These are phyloP conservation scores for Psilocybe tampanensis DNA, from an alignment of 768 basidiomycete genomes.

Conservation along the genomic window DNA sequence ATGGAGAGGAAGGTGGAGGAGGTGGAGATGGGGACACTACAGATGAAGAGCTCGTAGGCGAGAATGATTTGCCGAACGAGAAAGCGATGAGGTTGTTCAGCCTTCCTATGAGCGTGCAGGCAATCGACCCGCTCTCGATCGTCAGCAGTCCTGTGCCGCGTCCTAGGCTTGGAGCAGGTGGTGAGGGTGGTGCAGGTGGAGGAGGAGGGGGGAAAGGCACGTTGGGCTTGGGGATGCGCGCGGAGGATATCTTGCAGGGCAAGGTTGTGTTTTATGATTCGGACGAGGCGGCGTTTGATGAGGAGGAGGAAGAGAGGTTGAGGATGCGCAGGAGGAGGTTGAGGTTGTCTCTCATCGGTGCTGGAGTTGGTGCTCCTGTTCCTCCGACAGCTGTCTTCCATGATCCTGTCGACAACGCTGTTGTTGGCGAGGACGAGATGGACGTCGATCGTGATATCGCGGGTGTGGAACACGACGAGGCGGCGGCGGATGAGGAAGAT, in stretches of 20 bases:
- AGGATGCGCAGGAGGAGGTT: neutral
- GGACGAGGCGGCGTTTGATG: conserved; percentile 41
- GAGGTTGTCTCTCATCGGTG: too few species aligned
- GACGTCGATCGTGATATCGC: neutral
- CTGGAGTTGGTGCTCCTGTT: too few species aligned
- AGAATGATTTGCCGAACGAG: conserved; percentile 72
- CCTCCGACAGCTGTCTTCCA: too few species aligned
- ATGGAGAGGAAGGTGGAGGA: conserved; percentile 42
- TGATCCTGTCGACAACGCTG: too few species aligned
- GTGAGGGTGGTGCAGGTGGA: conserved; percentile 5
- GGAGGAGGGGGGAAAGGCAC: conserved; percentile 5
- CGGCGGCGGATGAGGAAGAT: conserved; percentile 27
- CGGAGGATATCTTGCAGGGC: conserved; percentile 71
- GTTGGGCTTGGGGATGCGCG: conserved; percentile 43
- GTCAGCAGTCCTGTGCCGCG: conserved; percentile 56
- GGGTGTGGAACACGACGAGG: neutral
- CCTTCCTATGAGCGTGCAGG: conserved; percentile 61
- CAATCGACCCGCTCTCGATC: conserved; percentile 78
- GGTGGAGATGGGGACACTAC: conserved; percentile 61
- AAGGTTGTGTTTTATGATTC: conserved; percentile 52
- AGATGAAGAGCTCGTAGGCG: conserved; percentile 83
- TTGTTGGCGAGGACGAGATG: too few species aligned
- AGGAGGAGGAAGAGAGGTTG: neutral
- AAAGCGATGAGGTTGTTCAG: conserved; percentile 74
- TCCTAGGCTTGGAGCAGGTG: conserved; percentile 32